Conservation (phyloP, 495 filamentous ascomycete species). For the Chaetomidium leptoderma region DNA sequence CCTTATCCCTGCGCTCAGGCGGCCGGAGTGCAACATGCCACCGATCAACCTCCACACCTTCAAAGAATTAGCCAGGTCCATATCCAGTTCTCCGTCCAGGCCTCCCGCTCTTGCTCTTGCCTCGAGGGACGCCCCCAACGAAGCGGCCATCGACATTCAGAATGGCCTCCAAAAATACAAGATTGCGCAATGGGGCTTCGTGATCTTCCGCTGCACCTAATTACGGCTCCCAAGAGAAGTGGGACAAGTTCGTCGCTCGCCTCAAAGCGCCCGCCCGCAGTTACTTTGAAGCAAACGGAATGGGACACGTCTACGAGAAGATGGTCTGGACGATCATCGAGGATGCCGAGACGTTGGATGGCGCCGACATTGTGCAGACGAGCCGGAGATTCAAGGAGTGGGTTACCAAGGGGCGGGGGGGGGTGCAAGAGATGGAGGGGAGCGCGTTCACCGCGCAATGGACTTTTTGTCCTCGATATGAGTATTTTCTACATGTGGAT, state of each 20-base stretch:
- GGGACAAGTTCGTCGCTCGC: not conserved
- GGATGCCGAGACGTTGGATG: not conserved
- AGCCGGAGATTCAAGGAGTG: not conserved
- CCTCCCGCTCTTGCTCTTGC: too few species aligned
- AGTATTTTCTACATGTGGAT: not conserved
- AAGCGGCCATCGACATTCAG: not conserved
- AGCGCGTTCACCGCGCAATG: not conserved
- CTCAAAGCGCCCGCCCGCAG: not conserved
- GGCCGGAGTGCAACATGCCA: too few species aligned
- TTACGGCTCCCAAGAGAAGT: not conserved
- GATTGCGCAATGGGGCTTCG: not conserved
- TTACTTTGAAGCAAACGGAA: not conserved
- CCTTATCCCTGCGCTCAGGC: too few species aligned
- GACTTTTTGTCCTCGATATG: not conserved
- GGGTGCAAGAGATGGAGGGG: not conserved
- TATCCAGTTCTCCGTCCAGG: too few species aligned
- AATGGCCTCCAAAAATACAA: not conserved
- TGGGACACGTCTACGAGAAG: not conserved
- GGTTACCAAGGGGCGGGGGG: not conserved
- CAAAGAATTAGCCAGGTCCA: too few species aligned
- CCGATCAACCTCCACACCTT: too few species aligned
- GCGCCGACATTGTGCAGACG: not conserved
- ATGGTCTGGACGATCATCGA: not conserved
- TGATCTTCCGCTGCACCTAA: not conserved
- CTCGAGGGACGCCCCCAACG: too few species aligned